phyloP scores from a whole-genome alignment of 345 rosid species.

The Litchi chinensis region DNA sequence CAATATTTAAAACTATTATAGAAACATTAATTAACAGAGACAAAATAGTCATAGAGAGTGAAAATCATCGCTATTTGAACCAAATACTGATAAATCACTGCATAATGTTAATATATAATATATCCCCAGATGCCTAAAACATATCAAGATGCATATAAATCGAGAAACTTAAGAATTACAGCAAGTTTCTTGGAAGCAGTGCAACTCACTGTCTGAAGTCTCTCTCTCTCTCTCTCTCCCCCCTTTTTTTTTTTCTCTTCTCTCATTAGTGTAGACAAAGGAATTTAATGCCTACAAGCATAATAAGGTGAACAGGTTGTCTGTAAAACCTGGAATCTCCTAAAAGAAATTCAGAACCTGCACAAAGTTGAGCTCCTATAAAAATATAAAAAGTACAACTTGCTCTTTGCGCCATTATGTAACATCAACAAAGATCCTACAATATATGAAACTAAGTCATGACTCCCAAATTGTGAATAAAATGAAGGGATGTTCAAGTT shows the following conservation, averaged over 20 bases:
- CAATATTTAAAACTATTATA: constrained; percentile 1
- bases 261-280: background rate
- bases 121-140: background rate
- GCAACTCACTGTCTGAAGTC: background rate
- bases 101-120: background rate
- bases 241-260: background rate
- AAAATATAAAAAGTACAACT: background rate
- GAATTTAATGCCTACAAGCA: background rate
- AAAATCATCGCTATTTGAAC: background rate
- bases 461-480: background rate
- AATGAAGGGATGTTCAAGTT: background rate
- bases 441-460: too few species aligned
- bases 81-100: background rate
- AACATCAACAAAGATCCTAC: background rate
- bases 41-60: background rate
- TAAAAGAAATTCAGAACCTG: background rate
- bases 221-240: background rate
- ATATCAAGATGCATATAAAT: background rate
- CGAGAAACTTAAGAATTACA: background rate
- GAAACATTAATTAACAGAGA: background rate
- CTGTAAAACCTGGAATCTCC: background rate
- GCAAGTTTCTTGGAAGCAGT: background rate
- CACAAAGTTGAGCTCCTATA: background rate
- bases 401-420: background rate
- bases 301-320: background rate